Evolutionary conservation across 495 filamentous ascomycete species (phyloP).

Genomic region (Cladorrhinum samala): DNA sequence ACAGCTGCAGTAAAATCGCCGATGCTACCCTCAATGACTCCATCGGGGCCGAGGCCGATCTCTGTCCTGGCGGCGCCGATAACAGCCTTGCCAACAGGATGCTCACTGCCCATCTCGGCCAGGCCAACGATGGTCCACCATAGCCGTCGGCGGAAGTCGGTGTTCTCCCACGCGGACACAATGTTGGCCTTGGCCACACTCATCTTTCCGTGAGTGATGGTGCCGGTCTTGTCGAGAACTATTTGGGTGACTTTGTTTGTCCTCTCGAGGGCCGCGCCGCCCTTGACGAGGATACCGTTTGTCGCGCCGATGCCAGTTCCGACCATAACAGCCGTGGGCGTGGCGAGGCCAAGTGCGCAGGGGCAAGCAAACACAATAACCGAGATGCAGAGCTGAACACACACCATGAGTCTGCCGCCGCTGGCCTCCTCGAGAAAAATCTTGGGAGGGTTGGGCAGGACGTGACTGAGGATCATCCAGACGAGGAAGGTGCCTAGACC

Average conservation of each 20-base stretch:
- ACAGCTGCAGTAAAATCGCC: constrained; percentile 79
- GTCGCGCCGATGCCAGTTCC: constrained; percentile 96
- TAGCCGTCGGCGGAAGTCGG: constrained; percentile 60
- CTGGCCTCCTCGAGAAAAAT: constrained; percentile 76
- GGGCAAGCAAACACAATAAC: constrained; percentile 98
- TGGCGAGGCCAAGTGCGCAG: constrained; percentile 88
- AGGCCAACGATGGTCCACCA: constrained; percentile 97
- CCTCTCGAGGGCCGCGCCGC: constrained; percentile 86
- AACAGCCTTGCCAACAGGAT: constrained; percentile 88
- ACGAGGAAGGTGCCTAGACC: constrained; percentile 79
- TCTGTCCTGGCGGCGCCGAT: constrained; percentile 63
- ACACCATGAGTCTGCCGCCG: constrained; percentile 92
- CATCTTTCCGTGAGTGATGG: constrained; percentile 92
- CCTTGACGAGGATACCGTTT: constrained; percentile 94
- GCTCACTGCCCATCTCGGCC: constrained; percentile 88
- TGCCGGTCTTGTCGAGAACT: constrained; percentile 99
- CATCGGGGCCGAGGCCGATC: constrained; percentile 65
- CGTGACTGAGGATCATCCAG: constrained; percentile 94
- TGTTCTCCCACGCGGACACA: constrained; percentile 60
- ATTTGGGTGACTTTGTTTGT: constrained; percentile 87
- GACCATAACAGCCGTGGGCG: constrained; percentile 97
- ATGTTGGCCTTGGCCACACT: constrained; percentile 67
- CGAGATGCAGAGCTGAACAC: constrained; percentile 94
- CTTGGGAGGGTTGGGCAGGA: constrained; percentile 70
- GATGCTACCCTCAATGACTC: constrained; percentile 70